Percentiles rank a stretch among this genome's conserved stretches.
phyloP scores from a whole-genome alignment of 2,329 filamentous ascomycete genomes.

The Cryphonectria japonica region DNA sequence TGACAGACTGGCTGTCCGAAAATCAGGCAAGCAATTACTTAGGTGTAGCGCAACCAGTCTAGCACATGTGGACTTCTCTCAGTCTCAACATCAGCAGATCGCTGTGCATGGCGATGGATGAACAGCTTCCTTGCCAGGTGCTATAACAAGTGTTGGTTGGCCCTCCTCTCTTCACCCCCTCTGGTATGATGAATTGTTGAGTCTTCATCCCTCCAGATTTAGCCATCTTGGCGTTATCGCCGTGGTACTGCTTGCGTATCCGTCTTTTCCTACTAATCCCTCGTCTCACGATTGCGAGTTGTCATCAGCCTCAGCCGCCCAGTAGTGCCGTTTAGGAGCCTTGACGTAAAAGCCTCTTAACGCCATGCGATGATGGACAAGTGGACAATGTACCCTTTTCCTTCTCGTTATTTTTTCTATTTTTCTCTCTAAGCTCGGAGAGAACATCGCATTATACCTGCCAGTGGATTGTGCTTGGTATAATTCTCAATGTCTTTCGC shows the following conservation, averaged over 20 bases:
- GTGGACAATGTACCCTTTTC: not conserved
- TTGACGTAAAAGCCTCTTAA: not conserved
- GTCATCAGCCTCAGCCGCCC: slow-evolving; percentile 1
- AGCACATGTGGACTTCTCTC: not conserved
- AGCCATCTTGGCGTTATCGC: not conserved
- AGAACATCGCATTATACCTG: not conserved
- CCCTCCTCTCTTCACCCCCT: not conserved
- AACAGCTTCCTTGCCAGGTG: not conserved
- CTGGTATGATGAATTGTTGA: not conserved
- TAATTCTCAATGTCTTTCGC: not conserved
- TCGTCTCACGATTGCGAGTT: not conserved
- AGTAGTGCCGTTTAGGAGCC: not conserved
- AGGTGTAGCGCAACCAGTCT: not conserved
- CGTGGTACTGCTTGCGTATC: not conserved
- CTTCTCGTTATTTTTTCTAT: too few species aligned
- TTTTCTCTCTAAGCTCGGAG: too few species aligned
- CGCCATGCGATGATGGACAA: not conserved
- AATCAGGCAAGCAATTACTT: not conserved
- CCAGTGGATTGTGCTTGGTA: not conserved
- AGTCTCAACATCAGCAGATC: not conserved
- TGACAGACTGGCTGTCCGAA: not conserved
- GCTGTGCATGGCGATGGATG: not conserved
- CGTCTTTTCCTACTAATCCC: not conserved
- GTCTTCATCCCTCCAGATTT: not conserved
- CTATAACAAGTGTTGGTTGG: not conserved